Base-by-base conservation (phyloP, 192 early-diverging fungal genomes). In the Umbelopsis ramanniana region DNA sequence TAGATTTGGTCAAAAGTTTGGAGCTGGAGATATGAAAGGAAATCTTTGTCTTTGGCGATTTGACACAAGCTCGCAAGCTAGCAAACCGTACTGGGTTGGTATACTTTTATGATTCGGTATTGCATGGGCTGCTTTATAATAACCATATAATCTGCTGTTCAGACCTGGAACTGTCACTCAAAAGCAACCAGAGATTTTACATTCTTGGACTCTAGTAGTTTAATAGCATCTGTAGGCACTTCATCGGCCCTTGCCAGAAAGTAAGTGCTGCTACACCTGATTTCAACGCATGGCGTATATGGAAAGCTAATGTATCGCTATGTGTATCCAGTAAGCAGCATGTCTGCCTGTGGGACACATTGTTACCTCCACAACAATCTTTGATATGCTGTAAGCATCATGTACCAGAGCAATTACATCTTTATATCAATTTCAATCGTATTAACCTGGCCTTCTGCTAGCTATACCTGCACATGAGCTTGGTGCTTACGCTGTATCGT, bases 1-100 rank as follows among this genome's bases (percentile, higher is more conserved):
- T 72, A 84, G 86, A 1, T 93, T 87, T 74, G 93, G 93, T 4
- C 87, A 87, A 66, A 87, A 90, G 47, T 95, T 95, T 83, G 93
- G 90, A 23, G 90, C 88, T 2, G 80, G 78, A 4, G 93, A 94
- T 77, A 79, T 73, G 37, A 85, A 87, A 40, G 93, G 93, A 14
- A 82, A 85, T 23, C 52, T 95, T 23, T 82, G 84, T 53, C 79
- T 95, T 45, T 95, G 92, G 92, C 81, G 86, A 48, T 94, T 95
- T 76, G 93, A 94, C 73, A 82, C 90, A 17, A 86, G 83, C 52
- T 73, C 84, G 24, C 79, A 86, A 26, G 79, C 89, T 0, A 76
- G 85, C 37, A 86, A 81, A 47, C 93, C 93, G 15, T 81, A 77
- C 35, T 81, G 74, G 71, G 79, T 76, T 67, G 69, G 66, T 45